Evolutionary conservation across 2,329 filamentous ascomycete species (phyloP).

Genomic region (Colletotrichum aenigma): DNA sequence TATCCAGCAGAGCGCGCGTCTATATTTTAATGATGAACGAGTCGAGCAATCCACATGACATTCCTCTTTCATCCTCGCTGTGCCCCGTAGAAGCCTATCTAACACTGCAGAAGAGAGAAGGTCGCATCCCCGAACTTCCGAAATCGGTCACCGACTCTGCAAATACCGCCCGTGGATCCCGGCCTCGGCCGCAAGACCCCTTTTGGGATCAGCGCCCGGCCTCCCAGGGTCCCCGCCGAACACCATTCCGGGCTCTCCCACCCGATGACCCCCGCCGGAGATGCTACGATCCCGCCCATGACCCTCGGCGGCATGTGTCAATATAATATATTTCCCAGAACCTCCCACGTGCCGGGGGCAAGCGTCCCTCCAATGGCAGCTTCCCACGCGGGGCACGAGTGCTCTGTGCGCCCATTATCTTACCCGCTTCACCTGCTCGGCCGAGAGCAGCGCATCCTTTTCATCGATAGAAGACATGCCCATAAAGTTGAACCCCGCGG

Average conservation of each 20-base stretch:
- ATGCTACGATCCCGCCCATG: conserved; percentile 7
- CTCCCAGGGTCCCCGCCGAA: background rate
- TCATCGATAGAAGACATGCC: background rate
- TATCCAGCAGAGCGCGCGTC: background rate
- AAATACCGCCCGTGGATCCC: background rate
- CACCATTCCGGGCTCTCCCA: conserved; percentile 4
- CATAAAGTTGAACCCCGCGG: background rate
- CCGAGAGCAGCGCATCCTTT: background rate
- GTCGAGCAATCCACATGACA: background rate
- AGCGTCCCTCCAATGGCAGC: background rate
- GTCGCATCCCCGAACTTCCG: background rate
- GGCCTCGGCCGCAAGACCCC: background rate
- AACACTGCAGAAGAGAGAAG: background rate
- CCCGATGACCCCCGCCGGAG: conserved; percentile 11
- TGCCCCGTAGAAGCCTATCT: background rate
- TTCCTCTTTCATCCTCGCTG: background rate
- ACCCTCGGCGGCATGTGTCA: conserved; percentile 12
- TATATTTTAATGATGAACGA: conserved; percentile 1
- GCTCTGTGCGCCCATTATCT: background rate
- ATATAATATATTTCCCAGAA: background rate
- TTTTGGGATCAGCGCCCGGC: conserved; percentile 13
- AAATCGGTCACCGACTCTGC: conserved; percentile 8
- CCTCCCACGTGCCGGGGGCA: background rate
- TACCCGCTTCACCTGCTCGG: background rate
- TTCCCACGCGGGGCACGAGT: background rate